Conservation (phyloP, 2,329 filamentous ascomycete species). For the Aspergillus versicolor region DNA sequence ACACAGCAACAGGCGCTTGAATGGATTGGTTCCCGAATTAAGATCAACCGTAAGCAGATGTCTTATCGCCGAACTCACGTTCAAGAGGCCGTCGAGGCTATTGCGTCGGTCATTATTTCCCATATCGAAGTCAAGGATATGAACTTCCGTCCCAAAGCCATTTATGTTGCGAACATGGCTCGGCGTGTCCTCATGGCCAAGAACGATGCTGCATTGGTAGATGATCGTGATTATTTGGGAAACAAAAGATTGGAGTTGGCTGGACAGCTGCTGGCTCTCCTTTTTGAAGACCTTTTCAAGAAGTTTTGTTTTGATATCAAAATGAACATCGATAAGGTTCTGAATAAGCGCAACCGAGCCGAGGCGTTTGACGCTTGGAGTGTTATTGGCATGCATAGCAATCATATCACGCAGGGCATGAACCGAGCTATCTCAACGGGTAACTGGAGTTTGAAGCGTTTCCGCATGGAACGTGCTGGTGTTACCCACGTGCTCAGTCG, state of each 20-base stretch:
- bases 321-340: slow-evolving; percentile 88
- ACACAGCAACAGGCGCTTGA: slow-evolving; percentile 96
- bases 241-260: slow-evolving; percentile 96
- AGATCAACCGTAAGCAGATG: slow-evolving; percentile 70
- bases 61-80: slow-evolving; percentile 73
- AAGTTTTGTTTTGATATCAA: slow-evolving; percentile 87
- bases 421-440: slow-evolving; percentile 95
- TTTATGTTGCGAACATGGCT: slow-evolving; percentile 96
- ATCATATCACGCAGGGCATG: slow-evolving; percentile 87
- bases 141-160: slow-evolving; percentile 94
- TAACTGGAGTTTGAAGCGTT: slow-evolving; percentile 97
- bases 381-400: slow-evolving; percentile 79
- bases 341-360: slow-evolving; percentile 90
- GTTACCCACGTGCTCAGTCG: slow-evolving; percentile 95
- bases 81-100: slow-evolving; percentile 87
- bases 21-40: slow-evolving; percentile 82
- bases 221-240: slow-evolving; percentile 95
- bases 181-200: slow-evolving; percentile 93
- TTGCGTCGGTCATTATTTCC: slow-evolving; percentile 89
- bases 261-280: slow-evolving; percentile 84
- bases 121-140: slow-evolving; percentile 89
- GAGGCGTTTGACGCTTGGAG: slow-evolving; percentile 83
- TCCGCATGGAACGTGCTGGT: slow-evolving; percentile 96
- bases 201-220: slow-evolving; percentile 83
- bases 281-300: slow-evolving; percentile 98